Evolutionary conservation across 495 filamentous ascomycete species (phyloP).

Genomic region (Paragyromitra xinjiangensis): DNA sequence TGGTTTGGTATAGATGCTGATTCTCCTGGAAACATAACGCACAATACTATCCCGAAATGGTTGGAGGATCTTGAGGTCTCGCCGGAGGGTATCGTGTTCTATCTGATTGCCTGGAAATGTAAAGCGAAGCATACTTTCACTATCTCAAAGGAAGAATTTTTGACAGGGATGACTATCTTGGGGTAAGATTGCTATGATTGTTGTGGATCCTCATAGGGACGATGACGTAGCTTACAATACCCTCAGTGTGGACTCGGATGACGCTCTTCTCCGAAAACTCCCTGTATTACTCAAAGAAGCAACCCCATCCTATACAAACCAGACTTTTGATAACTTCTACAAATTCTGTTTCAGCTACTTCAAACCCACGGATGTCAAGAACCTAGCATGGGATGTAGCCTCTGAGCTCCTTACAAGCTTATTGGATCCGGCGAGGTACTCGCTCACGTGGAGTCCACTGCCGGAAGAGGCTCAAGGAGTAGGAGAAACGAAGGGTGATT

Average conservation of each 20-base stretch:
- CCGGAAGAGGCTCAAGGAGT: slow-evolving; percentile 1
- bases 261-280: slow-evolving; percentile 45
- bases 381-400: slow-evolving; percentile 49
- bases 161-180: slow-evolving; percentile 43
- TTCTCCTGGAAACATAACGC: slow-evolving; percentile 34
- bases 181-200: slow-evolving; percentile 23
- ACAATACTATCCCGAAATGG: slow-evolving; percentile 49
- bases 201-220: not conserved
- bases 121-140: slow-evolving; percentile 41
- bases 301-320: slow-evolving; percentile 30
- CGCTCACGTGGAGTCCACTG: slow-evolving; percentile 38
- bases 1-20: slow-evolving; percentile 24
- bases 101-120: slow-evolving; percentile 51
- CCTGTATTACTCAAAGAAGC: slow-evolving; percentile 29
- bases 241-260: slow-evolving; percentile 49
- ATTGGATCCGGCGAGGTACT: slow-evolving; percentile 45
- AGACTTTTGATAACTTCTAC: slow-evolving; percentile 53
- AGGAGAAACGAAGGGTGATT: slow-evolving; percentile 24
- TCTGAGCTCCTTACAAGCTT: slow-evolving; percentile 47
- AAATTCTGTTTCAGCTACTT: slow-evolving; percentile 57
- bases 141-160: slow-evolving; percentile 52
- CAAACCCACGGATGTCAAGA: slow-evolving; percentile 51
- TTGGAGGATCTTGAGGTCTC: slow-evolving; percentile 48
- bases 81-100: slow-evolving; percentile 49
- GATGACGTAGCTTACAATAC: slow-evolving; percentile 25